phyloP scores from a whole-genome alignment of 208 protist genomes.

The Trypanosoma conorhini region DNA sequence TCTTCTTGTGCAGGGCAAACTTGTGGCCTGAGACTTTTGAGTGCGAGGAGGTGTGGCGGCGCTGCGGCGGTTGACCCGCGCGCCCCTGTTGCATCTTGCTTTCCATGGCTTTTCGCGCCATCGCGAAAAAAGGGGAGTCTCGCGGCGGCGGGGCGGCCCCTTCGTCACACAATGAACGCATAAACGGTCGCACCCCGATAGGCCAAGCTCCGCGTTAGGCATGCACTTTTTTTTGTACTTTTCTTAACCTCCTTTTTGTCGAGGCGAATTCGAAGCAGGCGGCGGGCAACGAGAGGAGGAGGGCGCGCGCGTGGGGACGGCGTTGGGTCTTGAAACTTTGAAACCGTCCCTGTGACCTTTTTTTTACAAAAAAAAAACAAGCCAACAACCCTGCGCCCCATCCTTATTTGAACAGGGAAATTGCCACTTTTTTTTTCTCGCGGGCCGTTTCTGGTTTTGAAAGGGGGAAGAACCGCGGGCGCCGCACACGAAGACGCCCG shows the following conservation, averaged over 20 bases:
- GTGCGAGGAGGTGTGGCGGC: neutral
- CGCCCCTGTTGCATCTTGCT: neutral
- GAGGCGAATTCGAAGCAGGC: neutral
- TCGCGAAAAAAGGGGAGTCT: neutral
- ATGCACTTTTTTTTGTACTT: too few species aligned
- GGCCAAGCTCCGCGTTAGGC: too few species aligned
- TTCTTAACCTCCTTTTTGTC: neutral
- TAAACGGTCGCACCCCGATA: too few species aligned
- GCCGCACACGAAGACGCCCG: neutral
- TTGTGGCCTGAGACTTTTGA: conserved; percentile 17
- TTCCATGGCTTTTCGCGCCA: neutral
- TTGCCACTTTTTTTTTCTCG: neutral
- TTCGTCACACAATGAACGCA: too few species aligned
- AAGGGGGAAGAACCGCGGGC: neutral
- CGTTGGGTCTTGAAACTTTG: too few species aligned
- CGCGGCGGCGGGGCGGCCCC: too few species aligned
- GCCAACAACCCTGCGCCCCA: too few species aligned
- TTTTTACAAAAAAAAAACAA: too few species aligned
- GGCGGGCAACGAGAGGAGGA: neutral
- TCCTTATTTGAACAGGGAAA: too few species aligned
- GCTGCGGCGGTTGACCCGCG: neutral
- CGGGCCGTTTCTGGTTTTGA: neutral
- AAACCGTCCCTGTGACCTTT: too few species aligned
- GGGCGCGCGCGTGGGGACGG: too few species aligned
- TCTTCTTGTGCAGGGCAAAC: conserved; percentile 32